Evolutionary conservation across 495 filamentous ascomycete species (phyloP).

Genomic region (Staphylotrichum longicolle): DNA sequence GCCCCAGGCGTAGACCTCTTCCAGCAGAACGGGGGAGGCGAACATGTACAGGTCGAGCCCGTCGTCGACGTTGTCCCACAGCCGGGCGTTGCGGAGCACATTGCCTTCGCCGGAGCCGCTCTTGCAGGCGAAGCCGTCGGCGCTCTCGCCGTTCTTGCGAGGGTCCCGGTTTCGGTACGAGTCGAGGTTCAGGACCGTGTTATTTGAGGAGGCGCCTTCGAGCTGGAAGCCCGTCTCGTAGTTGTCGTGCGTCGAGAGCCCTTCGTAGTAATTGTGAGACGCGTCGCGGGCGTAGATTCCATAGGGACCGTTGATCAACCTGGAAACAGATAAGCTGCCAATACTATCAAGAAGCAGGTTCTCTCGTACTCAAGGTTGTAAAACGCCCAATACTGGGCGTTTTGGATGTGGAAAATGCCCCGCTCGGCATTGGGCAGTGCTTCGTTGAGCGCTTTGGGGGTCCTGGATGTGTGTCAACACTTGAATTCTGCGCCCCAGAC

Average conservation of each 20-base stretch:
- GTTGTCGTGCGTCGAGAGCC: constrained; percentile 12
- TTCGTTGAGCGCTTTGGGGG: constrained; percentile 10
- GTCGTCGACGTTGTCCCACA: constrained; percentile 14
- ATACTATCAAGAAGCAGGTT: background rate
- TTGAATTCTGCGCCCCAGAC: background rate
- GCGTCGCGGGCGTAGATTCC: constrained; percentile 11
- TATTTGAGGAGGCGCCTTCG: constrained; percentile 9
- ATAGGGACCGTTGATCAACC: constrained; percentile 11
- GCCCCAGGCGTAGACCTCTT: constrained; percentile 11
- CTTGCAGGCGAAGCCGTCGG: constrained; percentile 13
- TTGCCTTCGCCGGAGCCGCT: constrained; percentile 10
- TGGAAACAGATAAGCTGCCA: background rate
- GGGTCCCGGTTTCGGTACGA: constrained; percentile 11
- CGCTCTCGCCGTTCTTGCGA: constrained; percentile 12
- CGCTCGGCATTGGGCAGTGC: constrained; percentile 7
- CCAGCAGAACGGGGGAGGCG: background rate
- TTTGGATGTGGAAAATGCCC: constrained; percentile 10
- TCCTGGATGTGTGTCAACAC: constrained; percentile 3
- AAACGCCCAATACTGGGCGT: constrained; percentile 11
- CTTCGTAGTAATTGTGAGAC: constrained; percentile 6
- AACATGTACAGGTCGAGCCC: constrained; percentile 14
- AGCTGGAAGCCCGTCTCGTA: constrained; percentile 13
- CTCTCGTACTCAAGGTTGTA: constrained; percentile 10
- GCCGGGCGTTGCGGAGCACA: constrained; percentile 14
- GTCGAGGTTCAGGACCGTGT: constrained; percentile 13